These are phyloP conservation scores for Monosporascus ibericus DNA, from an alignment of 2,329 filamentous ascomycete genomes.

Conservation along the genomic window DNA sequence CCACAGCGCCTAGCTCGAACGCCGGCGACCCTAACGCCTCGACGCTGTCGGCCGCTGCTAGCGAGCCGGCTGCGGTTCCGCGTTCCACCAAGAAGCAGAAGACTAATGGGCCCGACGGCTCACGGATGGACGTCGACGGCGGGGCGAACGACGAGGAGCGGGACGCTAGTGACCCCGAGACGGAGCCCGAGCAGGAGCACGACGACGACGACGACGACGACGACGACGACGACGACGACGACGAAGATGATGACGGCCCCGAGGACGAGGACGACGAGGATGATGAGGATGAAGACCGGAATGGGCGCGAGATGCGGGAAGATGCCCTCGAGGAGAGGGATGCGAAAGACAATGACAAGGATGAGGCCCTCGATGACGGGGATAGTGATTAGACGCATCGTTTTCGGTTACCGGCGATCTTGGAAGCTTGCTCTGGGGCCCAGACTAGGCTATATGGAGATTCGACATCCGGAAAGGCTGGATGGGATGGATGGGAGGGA, in stretches of 20 bases:
- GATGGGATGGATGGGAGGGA: no score
- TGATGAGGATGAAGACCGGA: slow-evolving; percentile 36
- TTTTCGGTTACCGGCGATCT: no score
- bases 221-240: slow-evolving; percentile 46
- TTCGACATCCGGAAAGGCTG: no score
- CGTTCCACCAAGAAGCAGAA: slow-evolving; percentile 33
- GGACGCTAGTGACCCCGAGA: slow-evolving; percentile 33
- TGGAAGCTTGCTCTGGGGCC: no score
- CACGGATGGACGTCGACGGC: slow-evolving; percentile 40
- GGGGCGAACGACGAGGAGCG: slow-evolving; percentile 27
- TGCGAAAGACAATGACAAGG: slow-evolving; percentile 35
- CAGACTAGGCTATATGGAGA: no score
- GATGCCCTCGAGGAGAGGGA: slow-evolving; percentile 28
- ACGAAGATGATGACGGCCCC: slow-evolving; percentile 42
- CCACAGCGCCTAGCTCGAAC: slow-evolving; percentile 2
- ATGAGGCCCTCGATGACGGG: slow-evolving; percentile 57
- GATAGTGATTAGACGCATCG: slow-evolving; percentile 44
- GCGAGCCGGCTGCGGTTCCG: slow-evolving; percentile 12
- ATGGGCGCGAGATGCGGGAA: slow-evolving; percentile 35
- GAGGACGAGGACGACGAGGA: slow-evolving; percentile 47
- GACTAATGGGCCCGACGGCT: slow-evolving; percentile 31
- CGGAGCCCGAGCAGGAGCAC: slow-evolving; percentile 37
- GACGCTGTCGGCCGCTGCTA: slow-evolving; percentile 16
- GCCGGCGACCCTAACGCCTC: slow-evolving; percentile 27
- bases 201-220: slow-evolving; percentile 44